These are phyloP conservation scores for Colletotrichum sansevieriae DNA, from an alignment of 2,329 filamentous ascomycete species.

Conservation along the genomic window DNA sequence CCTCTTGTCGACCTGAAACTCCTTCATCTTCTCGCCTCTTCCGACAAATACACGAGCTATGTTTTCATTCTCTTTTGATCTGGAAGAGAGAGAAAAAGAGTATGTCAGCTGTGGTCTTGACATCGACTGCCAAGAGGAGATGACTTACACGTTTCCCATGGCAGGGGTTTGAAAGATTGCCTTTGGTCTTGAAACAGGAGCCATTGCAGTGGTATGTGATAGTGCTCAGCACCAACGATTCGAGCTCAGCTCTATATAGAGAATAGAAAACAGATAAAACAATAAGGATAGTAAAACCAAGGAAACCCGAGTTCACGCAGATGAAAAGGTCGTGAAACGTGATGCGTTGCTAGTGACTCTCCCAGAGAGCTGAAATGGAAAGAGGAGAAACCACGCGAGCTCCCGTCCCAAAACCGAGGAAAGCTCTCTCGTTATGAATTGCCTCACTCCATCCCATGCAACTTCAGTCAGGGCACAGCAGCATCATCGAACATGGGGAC, in stretches of 20 bases:
- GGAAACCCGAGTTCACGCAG: conserved; percentile 22
- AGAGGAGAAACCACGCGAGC: conserved; percentile 15
- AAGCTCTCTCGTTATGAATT: conserved; percentile 34
- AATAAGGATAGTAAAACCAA: conserved; percentile 27
- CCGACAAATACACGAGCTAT: conserved; percentile 57
- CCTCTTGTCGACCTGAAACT: conserved; percentile 58
- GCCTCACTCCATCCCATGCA: conserved; percentile 27
- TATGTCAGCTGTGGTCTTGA: not conserved
- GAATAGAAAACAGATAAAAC: conserved; percentile 20
- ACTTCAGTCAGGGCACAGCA: conserved; percentile 29
- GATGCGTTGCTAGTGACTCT: conserved; percentile 33
- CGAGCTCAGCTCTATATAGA: conserved; percentile 36
- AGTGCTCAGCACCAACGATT: conserved; percentile 35
- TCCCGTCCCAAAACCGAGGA: conserved; percentile 26
- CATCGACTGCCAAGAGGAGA: not conserved
- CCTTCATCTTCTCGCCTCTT: conserved; percentile 50
- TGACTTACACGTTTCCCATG: conserved; percentile 33
- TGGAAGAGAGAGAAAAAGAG: not conserved
- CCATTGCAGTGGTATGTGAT: conserved; percentile 22
- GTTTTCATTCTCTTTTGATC: conserved; percentile 35
- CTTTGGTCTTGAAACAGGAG: conserved; percentile 41
- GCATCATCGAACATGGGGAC: conserved; percentile 28
- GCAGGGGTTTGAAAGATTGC: conserved; percentile 34
- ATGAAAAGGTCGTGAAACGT: conserved; percentile 31
- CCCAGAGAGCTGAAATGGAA: conserved; percentile 40